A percentile compares a stretch with the other conserved stretches of the same genome.
phyloP scores from a whole-genome alignment of 768 basidiomycete species.

The Xerocomellus amylosporus region DNA sequence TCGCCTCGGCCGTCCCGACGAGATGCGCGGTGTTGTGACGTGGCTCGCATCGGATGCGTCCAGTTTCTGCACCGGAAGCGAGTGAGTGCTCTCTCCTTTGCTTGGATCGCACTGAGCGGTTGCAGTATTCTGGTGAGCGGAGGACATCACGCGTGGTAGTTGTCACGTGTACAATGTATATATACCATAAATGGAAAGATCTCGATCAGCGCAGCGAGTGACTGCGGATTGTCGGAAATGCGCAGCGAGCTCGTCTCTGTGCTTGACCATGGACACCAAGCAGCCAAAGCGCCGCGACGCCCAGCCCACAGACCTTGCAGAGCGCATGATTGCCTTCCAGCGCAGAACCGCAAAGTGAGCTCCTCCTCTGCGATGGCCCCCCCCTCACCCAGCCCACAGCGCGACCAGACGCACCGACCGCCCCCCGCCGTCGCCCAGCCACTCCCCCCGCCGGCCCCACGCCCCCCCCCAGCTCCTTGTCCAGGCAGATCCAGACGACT shows the following conservation, averaged over 20 bases:
- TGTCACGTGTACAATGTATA: slow-evolving; percentile 21
- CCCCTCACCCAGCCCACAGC: slow-evolving; percentile 31
- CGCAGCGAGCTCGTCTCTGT: not conserved
- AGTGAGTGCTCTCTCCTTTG: slow-evolving; percentile 44
- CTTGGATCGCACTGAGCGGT: not conserved
- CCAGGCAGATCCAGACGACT: slow-evolving; percentile 69
- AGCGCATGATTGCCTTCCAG: slow-evolving; percentile 65
- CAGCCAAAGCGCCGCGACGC: slow-evolving; percentile 39
- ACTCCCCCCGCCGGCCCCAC: slow-evolving; percentile 2
- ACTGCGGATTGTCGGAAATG: slow-evolving; percentile 32
- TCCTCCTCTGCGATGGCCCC: not conserved
- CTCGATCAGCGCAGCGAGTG: slow-evolving; percentile 34
- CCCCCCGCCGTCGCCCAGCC: slow-evolving; percentile 28
- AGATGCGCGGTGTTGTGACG: slow-evolving; percentile 64
- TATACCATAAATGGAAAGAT: slow-evolving; percentile 25
- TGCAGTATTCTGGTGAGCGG: slow-evolving; percentile 32
- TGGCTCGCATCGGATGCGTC: slow-evolving; percentile 78
- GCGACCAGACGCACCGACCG: slow-evolving; percentile 46
- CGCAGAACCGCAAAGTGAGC: slow-evolving; percentile 61
- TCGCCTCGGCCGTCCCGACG: slow-evolving; percentile 68
- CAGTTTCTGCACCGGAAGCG: slow-evolving; percentile 79
- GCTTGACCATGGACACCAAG: slow-evolving; percentile 27
- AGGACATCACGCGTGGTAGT: slow-evolving; percentile 33
- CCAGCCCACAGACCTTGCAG: slow-evolving; percentile 50
- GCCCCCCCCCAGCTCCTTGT: not conserved